Percentiles rank a stretch among this genome's conserved stretches.
phyloP scores from a whole-genome alignment of 257 asterid genomes.

The Haberlea rhodopensis region DNA sequence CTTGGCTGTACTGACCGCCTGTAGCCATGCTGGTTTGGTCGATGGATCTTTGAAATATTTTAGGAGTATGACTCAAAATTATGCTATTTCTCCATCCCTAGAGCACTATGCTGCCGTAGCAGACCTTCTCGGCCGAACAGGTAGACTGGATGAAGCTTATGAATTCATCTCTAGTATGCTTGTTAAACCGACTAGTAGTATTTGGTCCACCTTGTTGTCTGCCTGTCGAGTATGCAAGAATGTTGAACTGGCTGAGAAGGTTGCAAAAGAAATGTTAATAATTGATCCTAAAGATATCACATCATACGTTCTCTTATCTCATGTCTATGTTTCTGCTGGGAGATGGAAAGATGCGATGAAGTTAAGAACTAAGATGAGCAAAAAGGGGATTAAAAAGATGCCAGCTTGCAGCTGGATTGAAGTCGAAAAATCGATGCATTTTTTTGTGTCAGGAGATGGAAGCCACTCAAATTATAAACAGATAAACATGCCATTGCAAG shows the following conservation, averaged over 20 bases:
- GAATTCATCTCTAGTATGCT: slow-evolving; percentile 55
- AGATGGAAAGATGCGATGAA: slow-evolving; percentile 77
- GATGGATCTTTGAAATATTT: slow-evolving; percentile 70
- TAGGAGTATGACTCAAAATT: slow-evolving; percentile 46
- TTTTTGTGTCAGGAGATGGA: slow-evolving; percentile 64
- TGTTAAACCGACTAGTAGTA: slow-evolving; percentile 56
- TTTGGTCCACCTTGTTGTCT: slow-evolving; percentile 77
- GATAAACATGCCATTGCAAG: slow-evolving; percentile 45
- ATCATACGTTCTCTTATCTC: slow-evolving; percentile 60
- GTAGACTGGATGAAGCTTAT: slow-evolving; percentile 74
- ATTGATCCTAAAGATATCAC: slow-evolving; percentile 56
- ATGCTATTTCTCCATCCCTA: slow-evolving; percentile 52
- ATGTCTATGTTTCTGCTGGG: slow-evolving; percentile 65
- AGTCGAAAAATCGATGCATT: slow-evolving; percentile 59
- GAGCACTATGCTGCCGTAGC: slow-evolving; percentile 82
- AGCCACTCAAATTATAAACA: slow-evolving; percentile 53
- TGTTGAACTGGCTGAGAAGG: slow-evolving; percentile 76
- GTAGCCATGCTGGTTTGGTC: slow-evolving; percentile 91
- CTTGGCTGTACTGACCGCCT: slow-evolving; percentile 80
- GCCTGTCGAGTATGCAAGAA: slow-evolving; percentile 87
- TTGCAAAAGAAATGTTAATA: slow-evolving; percentile 52
- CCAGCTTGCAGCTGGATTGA: slow-evolving; percentile 90
- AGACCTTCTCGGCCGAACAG: slow-evolving; percentile 88
- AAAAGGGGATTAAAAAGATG: slow-evolving; percentile 59
- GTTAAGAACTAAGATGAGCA: slow-evolving; percentile 51